These are phyloP conservation scores for Selenicereus undatus DNA, from an alignment of 148 eudicot genomes.

Conservation along the genomic window DNA sequence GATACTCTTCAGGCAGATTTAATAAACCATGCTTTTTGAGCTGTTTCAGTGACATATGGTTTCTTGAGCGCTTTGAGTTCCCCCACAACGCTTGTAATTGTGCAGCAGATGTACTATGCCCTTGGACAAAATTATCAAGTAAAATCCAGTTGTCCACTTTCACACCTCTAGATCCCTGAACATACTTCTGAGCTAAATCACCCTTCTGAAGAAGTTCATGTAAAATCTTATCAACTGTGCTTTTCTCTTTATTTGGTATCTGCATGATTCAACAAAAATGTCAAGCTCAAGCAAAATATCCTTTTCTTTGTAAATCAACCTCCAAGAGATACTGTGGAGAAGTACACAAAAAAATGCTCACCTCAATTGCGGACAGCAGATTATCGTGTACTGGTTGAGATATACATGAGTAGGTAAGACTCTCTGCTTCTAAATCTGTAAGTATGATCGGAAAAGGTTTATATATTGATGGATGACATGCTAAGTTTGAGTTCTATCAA, in stretches of 20 bases:
- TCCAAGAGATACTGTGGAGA: background rate
- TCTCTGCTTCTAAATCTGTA: conserved; percentile 51
- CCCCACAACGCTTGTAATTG: conserved; percentile 38
- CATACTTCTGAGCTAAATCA: conserved; percentile 78
- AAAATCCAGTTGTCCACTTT: conserved; percentile 65
- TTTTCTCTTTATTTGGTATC: conserved; percentile 37
- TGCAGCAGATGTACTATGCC: conserved; percentile 31
- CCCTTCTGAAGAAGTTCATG: conserved; percentile 77
- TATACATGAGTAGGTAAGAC: conserved; percentile 56
- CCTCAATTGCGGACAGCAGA: conserved; percentile 43
- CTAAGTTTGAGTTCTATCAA: conserved; percentile 6
- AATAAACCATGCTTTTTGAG: conserved; percentile 59
- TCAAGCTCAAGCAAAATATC: conserved; percentile 1
- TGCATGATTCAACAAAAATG: conserved; percentile 27
- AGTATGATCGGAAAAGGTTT: background rate
- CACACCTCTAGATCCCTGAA: conserved; percentile 58
- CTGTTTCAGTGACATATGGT: conserved; percentile 70
- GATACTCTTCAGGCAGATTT: conserved; percentile 50
- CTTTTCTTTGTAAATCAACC: no score
- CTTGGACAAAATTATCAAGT: conserved; percentile 64
- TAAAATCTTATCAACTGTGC: conserved; percentile 41
- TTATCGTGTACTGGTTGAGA: conserved; percentile 65
- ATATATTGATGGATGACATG: background rate
- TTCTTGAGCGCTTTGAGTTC: conserved; percentile 77
- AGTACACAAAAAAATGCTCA: conserved; percentile 4